Evolutionary conservation across 1,139 yeast genomes (phyloP).

Genomic region (Geotrichum histeridarum): DNA sequence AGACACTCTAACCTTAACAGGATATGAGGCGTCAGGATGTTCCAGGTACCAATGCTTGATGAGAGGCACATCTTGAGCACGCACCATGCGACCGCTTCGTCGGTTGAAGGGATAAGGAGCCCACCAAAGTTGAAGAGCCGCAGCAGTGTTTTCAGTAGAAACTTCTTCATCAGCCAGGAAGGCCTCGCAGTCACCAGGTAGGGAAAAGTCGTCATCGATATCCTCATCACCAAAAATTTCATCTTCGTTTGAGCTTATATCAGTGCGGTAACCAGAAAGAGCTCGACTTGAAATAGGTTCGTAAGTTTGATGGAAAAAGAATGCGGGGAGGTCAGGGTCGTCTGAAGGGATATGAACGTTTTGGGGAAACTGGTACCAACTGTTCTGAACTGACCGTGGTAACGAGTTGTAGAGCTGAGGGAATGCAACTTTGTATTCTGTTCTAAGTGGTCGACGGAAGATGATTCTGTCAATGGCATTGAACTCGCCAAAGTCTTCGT

Average conservation of each 20-base stretch:
- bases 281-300: slow-evolving; percentile 53
- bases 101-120: slow-evolving; percentile 84
- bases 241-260: slow-evolving; percentile 25
- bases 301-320: slow-evolving; percentile 49
- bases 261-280: slow-evolving; percentile 26
- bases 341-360: slow-evolving; percentile 46
- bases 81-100: slow-evolving; percentile 61
- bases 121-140: slow-evolving; percentile 63
- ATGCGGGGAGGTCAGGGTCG: slow-evolving; percentile 53
- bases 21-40: slow-evolving; percentile 49
- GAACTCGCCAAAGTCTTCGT: slow-evolving; percentile 82
- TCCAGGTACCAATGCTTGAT: slow-evolving; percentile 78
- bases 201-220: slow-evolving; percentile 35
- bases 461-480: slow-evolving; percentile 83
- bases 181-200: slow-evolving; percentile 46
- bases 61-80: slow-evolving; percentile 88
- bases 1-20: slow-evolving; percentile 75
- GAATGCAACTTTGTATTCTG: slow-evolving; percentile 81
- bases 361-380: slow-evolving; percentile 61
- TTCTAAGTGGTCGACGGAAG: slow-evolving; percentile 65
- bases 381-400: slow-evolving; percentile 58
- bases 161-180: slow-evolving; percentile 45
- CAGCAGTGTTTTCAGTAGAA: slow-evolving; percentile 47
- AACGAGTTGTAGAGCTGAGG: slow-evolving; percentile 81
- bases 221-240: slow-evolving; percentile 29